These are phyloP conservation scores for Ramularia collo-cygni DNA, from an alignment of 2,329 filamentous ascomycete species.

Conservation along the genomic window DNA sequence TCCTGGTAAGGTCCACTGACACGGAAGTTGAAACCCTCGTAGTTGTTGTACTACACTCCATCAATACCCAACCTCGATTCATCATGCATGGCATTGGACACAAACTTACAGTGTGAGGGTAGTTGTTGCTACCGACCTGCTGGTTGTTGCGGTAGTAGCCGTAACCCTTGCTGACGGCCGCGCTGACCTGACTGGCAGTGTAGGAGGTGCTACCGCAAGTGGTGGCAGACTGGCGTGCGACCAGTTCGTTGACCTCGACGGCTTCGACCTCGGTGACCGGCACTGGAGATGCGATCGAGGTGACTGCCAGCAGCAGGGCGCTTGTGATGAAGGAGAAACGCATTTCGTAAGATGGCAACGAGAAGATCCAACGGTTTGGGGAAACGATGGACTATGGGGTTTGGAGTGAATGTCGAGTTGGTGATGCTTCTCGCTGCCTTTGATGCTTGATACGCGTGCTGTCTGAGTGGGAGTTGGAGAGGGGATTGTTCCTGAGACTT, in stretches of 20 bases:
- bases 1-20: conserved; percentile 56
- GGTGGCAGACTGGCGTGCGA: conserved; percentile 40
- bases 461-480: no score
- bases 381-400: no score
- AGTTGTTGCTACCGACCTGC: conserved; percentile 32
- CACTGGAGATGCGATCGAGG: conserved; percentile 21
- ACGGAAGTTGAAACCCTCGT: conserved; percentile 55
- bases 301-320: conserved; percentile 24
- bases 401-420: conserved; percentile 3
- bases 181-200: conserved; percentile 42
- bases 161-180: conserved; percentile 48
- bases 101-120: conserved; percentile 17
- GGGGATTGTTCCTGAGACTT: no score
- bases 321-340: conserved; percentile 25
- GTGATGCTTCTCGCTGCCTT: conserved; percentile 1
- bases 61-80: not conserved
- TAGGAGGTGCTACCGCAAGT: conserved; percentile 52
- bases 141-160: conserved; percentile 36
- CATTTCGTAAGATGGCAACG: conserved; percentile 17
- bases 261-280: conserved; percentile 22
- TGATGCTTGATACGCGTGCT: not conserved
- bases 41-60: conserved; percentile 6
- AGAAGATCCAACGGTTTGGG: no score
- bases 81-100: conserved; percentile 21
- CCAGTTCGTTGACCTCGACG: conserved; percentile 16